Evolutionary conservation across 2,329 filamentous ascomycete species (phyloP), one percentile per base, ranked within the genome.

Genomic region (Parastagonospora nodorum): DNA sequence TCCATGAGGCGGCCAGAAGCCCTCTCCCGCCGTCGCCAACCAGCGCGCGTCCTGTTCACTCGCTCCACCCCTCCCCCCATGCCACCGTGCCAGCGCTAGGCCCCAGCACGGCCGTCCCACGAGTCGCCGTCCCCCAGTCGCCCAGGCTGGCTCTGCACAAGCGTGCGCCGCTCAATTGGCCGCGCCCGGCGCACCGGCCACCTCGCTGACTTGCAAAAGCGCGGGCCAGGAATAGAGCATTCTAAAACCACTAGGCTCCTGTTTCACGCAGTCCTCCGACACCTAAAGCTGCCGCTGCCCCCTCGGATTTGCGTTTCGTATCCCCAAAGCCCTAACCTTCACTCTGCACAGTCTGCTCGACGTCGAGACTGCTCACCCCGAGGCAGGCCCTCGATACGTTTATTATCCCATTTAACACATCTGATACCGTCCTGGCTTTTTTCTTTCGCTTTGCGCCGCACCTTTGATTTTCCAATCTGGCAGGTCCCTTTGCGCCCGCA

Each of bases 301-400:
- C 69, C 64, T 70, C 68, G 62, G 63, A 63, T 61, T 66, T 64
- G 63, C 66, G 69, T 73, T 72, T 73, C 69, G 68, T 62, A 68
- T 72, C 66, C 60, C 67, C 57, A 66, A 59, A 64, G 66, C 67
- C 59, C 62, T 65, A 64, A 50, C 65, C 51, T 64, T 61, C 64
- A 62, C 63, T 60, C 61, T 60, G 56, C 58, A 56, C 60, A 61
- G 63, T 67, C 61, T 63, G 56, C 68, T 69, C 55, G 60, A 66
- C 55, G 60, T 66, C 66, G 67, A 66, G 63, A 68, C 69, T 67
- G 67, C 58, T 65, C 52, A 48, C 60, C 63, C 61, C 59, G 69
- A 73, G 68, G 69, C 69, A 68, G 69, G 69, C 67, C 68, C 68
- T 71, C 68, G 60, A 64, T 68, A 61, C 68, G 62, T 72, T 73